Evolutionary conservation across 2,329 filamentous ascomycete species (phyloP).

Genomic region (Biscogniauxia mediterranea): DNA sequence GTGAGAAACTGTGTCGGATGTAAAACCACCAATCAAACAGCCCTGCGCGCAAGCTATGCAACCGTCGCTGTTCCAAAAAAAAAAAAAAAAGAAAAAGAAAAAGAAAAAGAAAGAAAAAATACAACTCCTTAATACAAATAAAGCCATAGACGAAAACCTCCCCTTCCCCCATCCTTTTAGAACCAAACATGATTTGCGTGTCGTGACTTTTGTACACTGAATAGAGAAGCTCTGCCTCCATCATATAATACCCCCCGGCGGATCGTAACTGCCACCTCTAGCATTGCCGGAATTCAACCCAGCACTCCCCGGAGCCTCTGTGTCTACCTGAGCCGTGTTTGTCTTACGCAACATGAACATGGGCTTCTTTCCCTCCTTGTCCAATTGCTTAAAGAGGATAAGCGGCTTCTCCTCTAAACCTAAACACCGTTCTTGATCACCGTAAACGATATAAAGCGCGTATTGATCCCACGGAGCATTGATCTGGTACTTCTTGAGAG

Average conservation of each 20-base stretch:
- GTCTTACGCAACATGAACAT: slow-evolving; percentile 96
- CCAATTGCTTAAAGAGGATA: slow-evolving; percentile 94
- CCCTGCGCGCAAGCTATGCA: slow-evolving; percentile 15
- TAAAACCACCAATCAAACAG: slow-evolving; percentile 8
- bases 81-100: no score
- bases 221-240: background rate
- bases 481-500: slow-evolving; percentile 97
- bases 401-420: slow-evolving; percentile 90
- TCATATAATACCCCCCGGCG: slow-evolving; percentile 60
- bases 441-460: slow-evolving; percentile 95
- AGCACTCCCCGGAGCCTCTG: slow-evolving; percentile 52
- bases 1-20: slow-evolving; percentile 4
- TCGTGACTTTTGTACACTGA: background rate
- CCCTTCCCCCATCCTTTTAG: background rate
- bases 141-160: background rate
- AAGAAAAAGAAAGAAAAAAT: no score
- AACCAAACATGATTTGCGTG: background rate
- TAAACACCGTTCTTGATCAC: slow-evolving; percentile 94
- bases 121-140: background rate
- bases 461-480: slow-evolving; percentile 97
- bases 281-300: slow-evolving; percentile 44
- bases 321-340: slow-evolving; percentile 51
- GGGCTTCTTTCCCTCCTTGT: slow-evolving; percentile 95
- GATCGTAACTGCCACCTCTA: slow-evolving; percentile 52
- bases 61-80: slow-evolving; percentile 4